Percentiles rank a stretch among this genome's conserved stretches.
These are phyloP conservation scores for Rhynchospora pubera DNA, from an alignment of 176 grass and related monocot genomes.

Conservation along the genomic window DNA sequence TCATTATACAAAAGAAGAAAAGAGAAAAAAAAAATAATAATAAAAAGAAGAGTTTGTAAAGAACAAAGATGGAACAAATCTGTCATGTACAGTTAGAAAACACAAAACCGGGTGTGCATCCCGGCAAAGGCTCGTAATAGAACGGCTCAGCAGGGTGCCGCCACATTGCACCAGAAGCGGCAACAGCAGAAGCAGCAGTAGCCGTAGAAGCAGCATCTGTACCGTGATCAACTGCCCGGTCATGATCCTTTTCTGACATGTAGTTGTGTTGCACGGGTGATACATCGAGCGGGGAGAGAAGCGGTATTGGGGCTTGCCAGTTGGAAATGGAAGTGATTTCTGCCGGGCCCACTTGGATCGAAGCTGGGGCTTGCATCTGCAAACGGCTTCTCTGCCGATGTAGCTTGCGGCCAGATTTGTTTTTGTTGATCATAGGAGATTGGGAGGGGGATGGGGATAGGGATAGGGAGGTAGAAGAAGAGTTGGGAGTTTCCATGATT, in stretches of 20 bases:
- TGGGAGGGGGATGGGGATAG: background rate
- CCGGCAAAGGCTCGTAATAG: constrained; percentile 26
- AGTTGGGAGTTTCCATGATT: constrained; percentile 12
- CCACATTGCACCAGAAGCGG: constrained; percentile 12
- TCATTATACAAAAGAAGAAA: background rate
- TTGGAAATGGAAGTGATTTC: constrained; percentile 17
- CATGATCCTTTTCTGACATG: background rate
- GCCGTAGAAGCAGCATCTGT: background rate
- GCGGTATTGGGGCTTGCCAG: constrained; percentile 31
- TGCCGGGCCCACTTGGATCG: constrained; percentile 21
- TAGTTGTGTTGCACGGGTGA: background rate
- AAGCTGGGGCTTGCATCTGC: constrained; percentile 33
- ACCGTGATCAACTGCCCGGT: background rate
- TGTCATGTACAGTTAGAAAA: constrained; percentile 24
- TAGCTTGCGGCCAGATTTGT: background rate
- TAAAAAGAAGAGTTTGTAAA: background rate
- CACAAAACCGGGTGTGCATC: constrained; percentile 16
- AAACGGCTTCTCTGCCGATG: constrained; percentile 24
- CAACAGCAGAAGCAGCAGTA: background rate
- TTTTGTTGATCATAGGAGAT: background rate
- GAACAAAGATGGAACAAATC: background rate
- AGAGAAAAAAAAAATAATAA: too few species aligned
- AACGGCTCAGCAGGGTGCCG: constrained; percentile 34
- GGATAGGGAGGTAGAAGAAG: background rate
- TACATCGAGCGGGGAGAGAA: constrained; percentile 34